Conservation (phyloP, 306 rosid species). For the Adenanthera pavonina region DNA sequence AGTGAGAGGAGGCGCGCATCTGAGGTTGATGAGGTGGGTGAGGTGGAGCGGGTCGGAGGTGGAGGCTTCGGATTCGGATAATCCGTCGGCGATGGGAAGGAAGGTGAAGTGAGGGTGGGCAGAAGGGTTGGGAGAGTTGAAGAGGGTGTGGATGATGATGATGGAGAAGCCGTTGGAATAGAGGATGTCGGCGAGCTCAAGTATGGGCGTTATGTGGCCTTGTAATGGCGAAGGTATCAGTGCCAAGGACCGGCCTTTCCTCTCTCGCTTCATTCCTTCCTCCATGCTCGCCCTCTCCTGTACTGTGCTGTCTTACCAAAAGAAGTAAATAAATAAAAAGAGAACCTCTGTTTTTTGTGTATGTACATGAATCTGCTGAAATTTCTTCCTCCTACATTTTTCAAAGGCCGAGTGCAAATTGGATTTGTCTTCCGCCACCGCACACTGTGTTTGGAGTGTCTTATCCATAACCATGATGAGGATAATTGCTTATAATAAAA, state of each 20-base stretch:
- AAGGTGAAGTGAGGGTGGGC: neutral
- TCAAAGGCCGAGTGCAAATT: neutral
- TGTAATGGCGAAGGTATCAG: neutral
- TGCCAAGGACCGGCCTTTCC: neutral
- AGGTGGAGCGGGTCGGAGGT: neutral
- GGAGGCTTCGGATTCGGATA: neutral
- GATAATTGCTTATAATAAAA: no score
- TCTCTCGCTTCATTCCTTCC: neutral
- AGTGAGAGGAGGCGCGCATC: neutral
- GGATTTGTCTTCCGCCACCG: neutral
- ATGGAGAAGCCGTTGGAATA: neutral
- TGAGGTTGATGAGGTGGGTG: neutral
- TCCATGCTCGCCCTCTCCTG: neutral
- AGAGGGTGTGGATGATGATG: neutral
- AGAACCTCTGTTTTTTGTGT: no score
- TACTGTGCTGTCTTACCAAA: no score
- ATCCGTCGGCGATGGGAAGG: neutral
- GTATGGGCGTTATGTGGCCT: neutral
- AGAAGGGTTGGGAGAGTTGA: conserved; percentile 2
- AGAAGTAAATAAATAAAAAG: no score
- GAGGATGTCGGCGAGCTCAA: neutral
- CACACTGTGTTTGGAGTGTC: no score
- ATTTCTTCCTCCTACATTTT: no score
- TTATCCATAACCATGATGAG: no score
- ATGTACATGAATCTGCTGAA: no score